These are phyloP conservation scores for Fraxinus sp. DNA, from an alignment of 305 asterid genomes.

Conservation along the genomic window DNA sequence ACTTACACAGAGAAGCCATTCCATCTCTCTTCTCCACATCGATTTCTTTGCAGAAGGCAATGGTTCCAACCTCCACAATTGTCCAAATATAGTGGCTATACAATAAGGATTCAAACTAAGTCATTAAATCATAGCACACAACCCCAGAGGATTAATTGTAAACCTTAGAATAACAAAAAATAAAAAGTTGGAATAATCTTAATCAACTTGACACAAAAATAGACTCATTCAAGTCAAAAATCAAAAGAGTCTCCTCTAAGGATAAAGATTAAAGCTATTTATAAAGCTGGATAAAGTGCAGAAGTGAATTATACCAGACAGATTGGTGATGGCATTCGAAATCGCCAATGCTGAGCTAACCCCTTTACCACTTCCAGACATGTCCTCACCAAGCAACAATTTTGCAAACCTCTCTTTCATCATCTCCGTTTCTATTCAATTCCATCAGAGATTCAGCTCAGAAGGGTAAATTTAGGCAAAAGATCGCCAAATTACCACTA, in stretches of 20 bases:
- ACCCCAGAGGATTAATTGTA: not conserved
- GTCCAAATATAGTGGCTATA: conserved; percentile 86
- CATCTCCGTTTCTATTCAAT: conserved; percentile 63
- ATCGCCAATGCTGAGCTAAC: conserved; percentile 83
- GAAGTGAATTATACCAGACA: conserved; percentile 55
- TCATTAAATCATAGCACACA: not conserved
- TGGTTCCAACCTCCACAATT: conserved; percentile 90
- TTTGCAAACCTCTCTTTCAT: conserved; percentile 85
- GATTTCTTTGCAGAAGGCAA: conserved; percentile 64
- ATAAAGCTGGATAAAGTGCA: not conserved
- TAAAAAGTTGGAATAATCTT: not conserved
- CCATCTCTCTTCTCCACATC: conserved; percentile 93
- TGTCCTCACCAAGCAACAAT: conserved; percentile 93
- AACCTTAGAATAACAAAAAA: not conserved
- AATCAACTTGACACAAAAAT: not conserved
- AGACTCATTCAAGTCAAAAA: not conserved
- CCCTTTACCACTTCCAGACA: conserved; percentile 98
- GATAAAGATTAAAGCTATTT: not conserved
- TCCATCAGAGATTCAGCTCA: not conserved
- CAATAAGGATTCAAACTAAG: not conserved
- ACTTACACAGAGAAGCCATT: conserved; percentile 76
- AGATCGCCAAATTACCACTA: not conserved
- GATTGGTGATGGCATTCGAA: conserved; percentile 89
- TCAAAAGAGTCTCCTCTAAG: not conserved
- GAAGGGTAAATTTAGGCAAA: not conserved